Evolutionary conservation across 805 yeast genomes (phyloP).

Genomic region (Saccharomycopsis olivae): DNA sequence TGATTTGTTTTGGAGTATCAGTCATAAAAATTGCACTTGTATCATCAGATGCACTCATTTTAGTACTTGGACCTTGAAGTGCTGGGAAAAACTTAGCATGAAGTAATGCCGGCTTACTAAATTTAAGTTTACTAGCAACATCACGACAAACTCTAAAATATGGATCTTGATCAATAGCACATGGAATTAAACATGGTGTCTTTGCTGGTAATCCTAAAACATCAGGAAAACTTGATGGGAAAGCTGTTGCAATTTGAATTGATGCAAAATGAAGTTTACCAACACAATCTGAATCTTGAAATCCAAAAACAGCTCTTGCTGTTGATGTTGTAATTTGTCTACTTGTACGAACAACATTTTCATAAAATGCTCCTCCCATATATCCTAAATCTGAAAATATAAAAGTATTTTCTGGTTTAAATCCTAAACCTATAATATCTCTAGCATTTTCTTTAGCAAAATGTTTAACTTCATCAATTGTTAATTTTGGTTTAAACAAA

Average conservation of each 20-base stretch:
- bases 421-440: conserved; percentile 91
- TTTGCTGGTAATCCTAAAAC: conserved; percentile 77
- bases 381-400: conserved; percentile 87
- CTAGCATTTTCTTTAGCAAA: conserved; percentile 78
- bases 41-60: conserved; percentile 93
- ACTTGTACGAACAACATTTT: conserved; percentile 84
- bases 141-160: conserved; percentile 96
- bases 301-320: conserved; percentile 94
- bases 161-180: conserved; percentile 99
- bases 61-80: conserved; percentile 88
- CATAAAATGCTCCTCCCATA: conserved; percentile 91
- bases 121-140: conserved; percentile 89
- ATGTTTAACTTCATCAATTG: conserved; percentile 76
- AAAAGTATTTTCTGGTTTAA: conserved; percentile 89
- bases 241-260: conserved; percentile 90
- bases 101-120: conserved; percentile 80
- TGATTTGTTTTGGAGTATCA: conserved; percentile 84
- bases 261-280: conserved; percentile 94
- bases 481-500: conserved; percentile 81
- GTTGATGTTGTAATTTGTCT: conserved; percentile 96
- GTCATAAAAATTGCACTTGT: conserved; percentile 90
- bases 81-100: conserved; percentile 98
- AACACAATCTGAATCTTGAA: conserved; percentile 87
- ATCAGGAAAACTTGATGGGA: conserved; percentile 93
- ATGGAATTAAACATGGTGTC: conserved; percentile 94